Evolutionary conservation across 2,329 filamentous ascomycete genomes (phyloP), one percentile per base, ranked within the genome.

Genomic region (Trichoderma harzianum): DNA sequence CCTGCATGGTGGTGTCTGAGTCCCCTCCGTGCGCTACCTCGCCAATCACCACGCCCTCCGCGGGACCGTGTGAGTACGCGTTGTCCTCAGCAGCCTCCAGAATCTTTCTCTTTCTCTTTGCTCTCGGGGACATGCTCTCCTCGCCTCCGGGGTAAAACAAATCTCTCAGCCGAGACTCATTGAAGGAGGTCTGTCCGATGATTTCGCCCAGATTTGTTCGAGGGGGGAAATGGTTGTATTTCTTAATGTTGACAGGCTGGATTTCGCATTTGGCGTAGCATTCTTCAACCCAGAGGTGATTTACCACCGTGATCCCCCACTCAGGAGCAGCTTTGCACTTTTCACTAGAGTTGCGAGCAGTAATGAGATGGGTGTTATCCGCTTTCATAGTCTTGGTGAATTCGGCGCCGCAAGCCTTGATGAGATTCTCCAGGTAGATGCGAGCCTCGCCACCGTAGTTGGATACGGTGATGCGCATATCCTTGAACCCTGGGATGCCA

Each of bases 281-380:
- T 78, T 99, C 96, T 81, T 99, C 96, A 60, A 99, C 87, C 96
- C 96, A 99, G 1, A 99, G 86, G 79, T 99, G 96, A 80, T 98
- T 99, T 76, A 97, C 85, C 76, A 97, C 92, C 71, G 94, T 85
- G 69, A 98, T 91, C 68, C 92, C 92, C 96, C 96, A 99, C 82
- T 98, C 96, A 73, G 90, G 89, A 0, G 96, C 96, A 1, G 96
- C 96, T 47, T 92, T 91, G 80, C 93, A 98, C 82, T 99, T 99
- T 79, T 98, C 96, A 78, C 95, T 97, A 71, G 90, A 90, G 72
- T 91, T 90, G 76, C 97, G 92, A 5, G 96, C 96, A 0, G 95
- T 97, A 77, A 99, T 92, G 1, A 99, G 88, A 82, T 99, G 96
- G 0, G 95, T 98, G 80, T 99, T 98, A 74, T 98, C 94, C 75